Evolutionary conservation across 2,329 filamentous ascomycete species (phyloP), one percentile per base, ranked within the genome.

Genomic region (Colletotrichum zoysiae): DNA sequence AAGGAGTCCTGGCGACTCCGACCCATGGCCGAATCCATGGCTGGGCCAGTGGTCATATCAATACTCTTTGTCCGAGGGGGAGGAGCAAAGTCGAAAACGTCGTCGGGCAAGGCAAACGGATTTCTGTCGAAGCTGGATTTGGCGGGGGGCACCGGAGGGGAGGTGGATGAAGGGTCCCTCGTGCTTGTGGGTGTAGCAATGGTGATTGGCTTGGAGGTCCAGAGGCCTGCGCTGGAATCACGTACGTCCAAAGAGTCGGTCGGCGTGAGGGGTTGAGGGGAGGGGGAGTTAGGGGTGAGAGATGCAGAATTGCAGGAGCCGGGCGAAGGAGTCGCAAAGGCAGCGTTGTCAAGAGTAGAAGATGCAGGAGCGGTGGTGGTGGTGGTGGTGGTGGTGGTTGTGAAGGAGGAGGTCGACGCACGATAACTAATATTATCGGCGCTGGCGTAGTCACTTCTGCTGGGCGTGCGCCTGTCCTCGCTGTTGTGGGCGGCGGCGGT

Each of bases 1-100:
- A 91, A 91, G 65, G 89, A 91, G 82, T 91, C 89, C 79, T 91
- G 88, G 76, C 89, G 86, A 80, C 81, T 84, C 78, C 87, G 88
- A 82, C 86, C 84, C 82, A 89, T 84, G 70, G 86, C 85, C 82
- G 86, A 83, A 81, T 91, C 89, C 77, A 89, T 86, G 74, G 85
- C 82, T 67, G 87, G 85, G 76, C 87, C 88, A 76, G 88, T 87
- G 75, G 89, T 90, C 86, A 91, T 90, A 65, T 86, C 80, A 75
- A 82, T 75, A 68, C 77, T 75, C 71, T 78, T 74, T 75, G 77
- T 74, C 67, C 78, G 75, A 73, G 75, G 66, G 44, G 74, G 58
- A 56, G 74, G 58, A 53, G 66, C 53, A 74, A 75, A 76, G 76
- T 74, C 74, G 69, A 75, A 67, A 40, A 79, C 74, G 74, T 76